These are phyloP conservation scores for Sporisorium reilianum DNA, from an alignment of 1,284 basidiomycete species.

Conservation along the genomic window DNA sequence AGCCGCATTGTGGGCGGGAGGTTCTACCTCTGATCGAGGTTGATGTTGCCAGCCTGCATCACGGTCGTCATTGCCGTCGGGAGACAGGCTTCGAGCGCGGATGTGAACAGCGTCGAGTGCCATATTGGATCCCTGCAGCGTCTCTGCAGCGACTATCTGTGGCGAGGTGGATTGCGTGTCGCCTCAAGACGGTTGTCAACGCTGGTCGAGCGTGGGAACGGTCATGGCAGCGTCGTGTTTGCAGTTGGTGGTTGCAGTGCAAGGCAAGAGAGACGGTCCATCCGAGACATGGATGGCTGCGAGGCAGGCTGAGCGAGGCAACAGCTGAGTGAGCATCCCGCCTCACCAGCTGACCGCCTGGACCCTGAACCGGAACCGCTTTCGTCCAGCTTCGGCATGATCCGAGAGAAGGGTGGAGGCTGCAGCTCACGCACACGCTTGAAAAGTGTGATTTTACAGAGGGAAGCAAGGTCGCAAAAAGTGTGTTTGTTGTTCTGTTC, in stretches of 20 bases:
- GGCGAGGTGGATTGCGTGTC: too few relatives aligned
- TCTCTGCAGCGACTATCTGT: background rate
- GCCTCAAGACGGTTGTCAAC: background rate
- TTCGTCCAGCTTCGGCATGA: background rate
- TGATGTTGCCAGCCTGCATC: constrained; percentile 3
- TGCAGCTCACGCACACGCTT: too few relatives aligned
- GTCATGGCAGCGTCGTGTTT: background rate
- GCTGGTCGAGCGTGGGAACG: background rate
- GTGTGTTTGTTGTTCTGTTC: constrained; percentile 6
- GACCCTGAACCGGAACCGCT: constrained; percentile 24
- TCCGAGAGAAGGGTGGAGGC: constrained; percentile 13
- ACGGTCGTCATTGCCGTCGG: background rate
- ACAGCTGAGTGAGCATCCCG: background rate
- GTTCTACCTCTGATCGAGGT: background rate
- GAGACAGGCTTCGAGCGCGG: constrained; percentile 11
- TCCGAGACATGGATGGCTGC: background rate
- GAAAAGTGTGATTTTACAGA: too few relatives aligned
- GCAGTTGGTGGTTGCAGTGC: background rate
- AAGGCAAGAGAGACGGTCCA: background rate
- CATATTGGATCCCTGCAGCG: constrained; percentile 10
- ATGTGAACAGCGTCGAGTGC: constrained; percentile 41
- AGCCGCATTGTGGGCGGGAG: background rate
- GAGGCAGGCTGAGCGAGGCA: background rate
- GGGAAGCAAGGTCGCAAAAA: too few relatives aligned
- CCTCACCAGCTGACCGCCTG: constrained; percentile 21